Base-by-base conservation (phyloP, 2,329 filamentous ascomycete species). In the Nigrospora osmanthi region DNA sequence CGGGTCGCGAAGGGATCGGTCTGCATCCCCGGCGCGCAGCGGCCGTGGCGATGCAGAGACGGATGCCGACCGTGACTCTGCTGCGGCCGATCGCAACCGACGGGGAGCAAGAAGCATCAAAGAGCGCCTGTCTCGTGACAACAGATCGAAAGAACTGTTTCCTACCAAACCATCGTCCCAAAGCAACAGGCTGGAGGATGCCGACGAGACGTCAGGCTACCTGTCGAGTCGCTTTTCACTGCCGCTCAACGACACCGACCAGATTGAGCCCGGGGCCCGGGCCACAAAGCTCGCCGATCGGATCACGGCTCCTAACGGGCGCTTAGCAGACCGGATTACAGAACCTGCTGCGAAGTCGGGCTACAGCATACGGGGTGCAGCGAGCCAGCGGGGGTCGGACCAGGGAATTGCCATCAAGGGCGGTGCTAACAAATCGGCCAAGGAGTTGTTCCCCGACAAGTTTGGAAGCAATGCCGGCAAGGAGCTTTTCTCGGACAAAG, bases 371-470 rank as follows among this genome's bases (percentile, higher is more conserved):
- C 78, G 78, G 39, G 83, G 83, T 16, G 56, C 71, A 14, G 74
- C 80, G 6, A 67, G 60, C 42, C 70, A 73, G 48, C 66, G 64
- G 44, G 64, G 67, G 32, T 59, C 64, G 13, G 66, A 70, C 30
- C 67, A 67, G 19, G 80, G 75, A 1, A 75, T 87, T 50, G 69
- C 73, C 11, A 88, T 89, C 60, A 88, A 85, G 58, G 85, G 85
- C 3, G 69, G 71, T 3, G 80, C 78, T 11, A 63, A 64, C 6
- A 69, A 65, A 54, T 70, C 56, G 7, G 75, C 72, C 2, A 82
- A 78, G 52, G 85, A 89, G 60, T 62, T 89, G 16, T 89, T 89
- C 54, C 85, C 85, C 0, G 72, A 72, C 14, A 84, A 80, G 52
- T 76, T 80, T 38, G 70, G 69, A 23, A 60, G 51, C 52, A 87